Percentiles rank a stretch among this genome's conserved stretches.
phyloP scores from a whole-genome alignment of 2,329 filamentous ascomycete genomes.

The Alternaria triticimaculans region DNA sequence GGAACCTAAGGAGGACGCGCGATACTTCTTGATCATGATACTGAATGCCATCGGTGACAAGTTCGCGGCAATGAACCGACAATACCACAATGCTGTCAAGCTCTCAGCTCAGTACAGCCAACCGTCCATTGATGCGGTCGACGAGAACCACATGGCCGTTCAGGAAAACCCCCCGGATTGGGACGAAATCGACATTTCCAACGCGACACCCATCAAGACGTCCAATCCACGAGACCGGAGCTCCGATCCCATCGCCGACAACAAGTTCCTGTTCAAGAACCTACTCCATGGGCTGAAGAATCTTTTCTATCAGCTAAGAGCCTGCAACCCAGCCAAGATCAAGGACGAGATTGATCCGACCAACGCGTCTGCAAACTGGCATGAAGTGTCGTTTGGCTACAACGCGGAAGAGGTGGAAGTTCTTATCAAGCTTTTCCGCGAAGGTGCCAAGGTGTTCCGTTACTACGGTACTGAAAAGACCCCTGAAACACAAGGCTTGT shows the following conservation, averaged over 20 bases:
- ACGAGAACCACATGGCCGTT: constrained; percentile 85
- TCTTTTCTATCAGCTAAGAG: constrained; percentile 92
- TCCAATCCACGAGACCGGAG: constrained; percentile 88
- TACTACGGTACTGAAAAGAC: constrained; percentile 94
- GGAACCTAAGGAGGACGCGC: constrained; percentile 89
- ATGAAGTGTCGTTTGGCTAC: constrained; percentile 94
- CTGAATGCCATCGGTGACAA: constrained; percentile 98
- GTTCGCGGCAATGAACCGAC: constrained; percentile 96
- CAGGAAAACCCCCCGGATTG: constrained; percentile 84
- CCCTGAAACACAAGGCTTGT: constrained; percentile 75
- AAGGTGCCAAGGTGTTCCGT: constrained; percentile 93
- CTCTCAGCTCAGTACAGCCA: constrained; percentile 78
- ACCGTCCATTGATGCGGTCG: constrained; percentile 66
- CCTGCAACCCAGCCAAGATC: constrained; percentile 74
- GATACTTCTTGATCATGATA: constrained; percentile 96
- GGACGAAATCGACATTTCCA: constrained; percentile 98
- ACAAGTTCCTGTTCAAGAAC: constrained; percentile 98
- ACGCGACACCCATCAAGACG: constrained; percentile 93
- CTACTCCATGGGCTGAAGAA: constrained; percentile 95
- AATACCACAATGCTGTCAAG: constrained; percentile 94
- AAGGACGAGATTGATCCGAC: constrained; percentile 71
- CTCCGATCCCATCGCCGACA: constrained; percentile 90
- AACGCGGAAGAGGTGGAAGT: constrained; percentile 96
- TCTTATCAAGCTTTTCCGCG: constrained; percentile 95
- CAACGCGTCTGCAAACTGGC: constrained; percentile 87